phyloP scores from a whole-genome alignment of 1,139 yeast species.

The Sugiyamaella castrensis region DNA sequence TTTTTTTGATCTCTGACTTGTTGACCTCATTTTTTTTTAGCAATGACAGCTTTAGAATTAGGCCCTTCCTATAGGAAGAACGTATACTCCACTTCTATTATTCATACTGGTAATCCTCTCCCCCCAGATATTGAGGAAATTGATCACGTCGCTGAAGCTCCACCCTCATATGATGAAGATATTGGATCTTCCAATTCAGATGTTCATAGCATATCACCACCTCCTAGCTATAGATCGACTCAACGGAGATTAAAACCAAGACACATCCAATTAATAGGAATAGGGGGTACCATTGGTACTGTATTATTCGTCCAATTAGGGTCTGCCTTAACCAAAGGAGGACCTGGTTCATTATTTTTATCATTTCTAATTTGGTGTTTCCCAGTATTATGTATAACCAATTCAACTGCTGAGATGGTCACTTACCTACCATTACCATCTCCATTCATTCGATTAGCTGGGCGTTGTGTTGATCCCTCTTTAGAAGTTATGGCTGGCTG shows the following conservation, averaged over 20 bases:
- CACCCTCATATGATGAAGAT: neutral
- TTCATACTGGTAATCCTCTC: neutral
- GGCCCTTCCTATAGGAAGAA: too few relatives aligned
- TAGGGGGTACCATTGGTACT: constrained; percentile 85
- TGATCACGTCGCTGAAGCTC: neutral
- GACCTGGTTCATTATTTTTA: constrained; percentile 71
- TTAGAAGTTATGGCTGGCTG: constrained; percentile 75
- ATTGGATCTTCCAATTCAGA: neutral
- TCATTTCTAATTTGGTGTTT: constrained; percentile 61
- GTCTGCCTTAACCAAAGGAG: constrained; percentile 63
- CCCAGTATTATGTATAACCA: constrained; percentile 64
- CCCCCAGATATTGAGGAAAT: neutral
- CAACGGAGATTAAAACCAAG: constrained; percentile 32
- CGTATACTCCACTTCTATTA: too few relatives aligned
- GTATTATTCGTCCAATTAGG: constrained; percentile 77
- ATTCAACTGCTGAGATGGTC: constrained; percentile 80
- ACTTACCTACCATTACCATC: constrained; percentile 72
- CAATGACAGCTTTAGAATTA: too few relatives aligned
- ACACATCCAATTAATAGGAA: constrained; percentile 70
- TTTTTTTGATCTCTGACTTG: too few relatives aligned
- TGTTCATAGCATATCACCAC: constrained; percentile 12
- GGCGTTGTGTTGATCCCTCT: constrained; percentile 62
- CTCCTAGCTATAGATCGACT: constrained; percentile 22
- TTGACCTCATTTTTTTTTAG: neutral
- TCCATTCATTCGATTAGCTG: constrained; percentile 55